Base-by-base conservation (phyloP, 352 stramenopile genomes). In the Peronospora destructor region DNA sequence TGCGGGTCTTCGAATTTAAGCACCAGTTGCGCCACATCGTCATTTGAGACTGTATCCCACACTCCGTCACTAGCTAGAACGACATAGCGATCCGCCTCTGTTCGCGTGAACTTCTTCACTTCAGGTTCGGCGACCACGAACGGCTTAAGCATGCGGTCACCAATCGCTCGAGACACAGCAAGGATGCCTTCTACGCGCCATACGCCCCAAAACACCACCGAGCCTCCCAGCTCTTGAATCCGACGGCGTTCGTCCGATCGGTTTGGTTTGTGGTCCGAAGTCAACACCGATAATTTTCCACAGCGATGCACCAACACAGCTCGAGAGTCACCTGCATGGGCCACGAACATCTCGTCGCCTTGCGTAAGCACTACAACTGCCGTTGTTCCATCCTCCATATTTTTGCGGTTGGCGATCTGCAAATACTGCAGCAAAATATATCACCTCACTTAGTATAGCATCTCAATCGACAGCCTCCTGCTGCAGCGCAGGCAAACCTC, bases 111-210 rank as follows among this genome's bases (percentile, higher is more conserved):
- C 51, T 85, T 63, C 36, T 76, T 85, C 42, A 96, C 77, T 57
- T 97, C 89, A 0, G 90, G 90, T 52, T 96, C 84, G 6, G 86
- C 81, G 3, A 90, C 84, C n/a, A 97, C 87, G 29, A 91, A 96
- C 0, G 82, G 86, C 64, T 97, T 96, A 26, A 97, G 71, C 66
- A 89, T 88, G 26, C 82, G 76, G 59, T 97, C 91, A 12, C 91
- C 91, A 48, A 97, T 96, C 25, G 87, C 85, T 28, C 84, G 84
- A 11, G 86, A 96, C 23, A 97, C 88, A 14, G 91, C 91, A 36
- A 97, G 70, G 42, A 97, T 91, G 29, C 91, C 91, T 61, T 97
- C 81, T n/a, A 97, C 91, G 36, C 91, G 82, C 85, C 87, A 96
- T 30, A 95, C 83, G 16, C 91, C 91, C 80, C 84, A 95, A 46